Percentiles rank a stretch among this genome's conserved stretches.
phyloP scores from a whole-genome alignment of 2,329 filamentous ascomycete genomes.

The Beauveria sp. region DNA sequence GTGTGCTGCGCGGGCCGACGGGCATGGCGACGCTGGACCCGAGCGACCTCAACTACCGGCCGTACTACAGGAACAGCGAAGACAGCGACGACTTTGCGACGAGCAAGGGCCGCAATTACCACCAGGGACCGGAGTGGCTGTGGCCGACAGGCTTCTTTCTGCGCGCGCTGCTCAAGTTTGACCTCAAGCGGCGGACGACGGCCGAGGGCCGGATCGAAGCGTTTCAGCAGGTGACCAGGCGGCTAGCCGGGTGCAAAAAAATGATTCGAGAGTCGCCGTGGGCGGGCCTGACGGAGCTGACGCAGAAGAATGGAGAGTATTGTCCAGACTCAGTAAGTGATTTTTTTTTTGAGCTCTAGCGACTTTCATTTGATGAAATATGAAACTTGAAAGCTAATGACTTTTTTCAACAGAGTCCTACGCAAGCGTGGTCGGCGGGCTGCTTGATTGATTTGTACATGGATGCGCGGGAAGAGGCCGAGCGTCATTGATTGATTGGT shows the following conservation, averaged over 20 bases:
- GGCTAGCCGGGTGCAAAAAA: conserved; percentile 76
- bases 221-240: conserved; percentile 87
- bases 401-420: conserved; percentile 59
- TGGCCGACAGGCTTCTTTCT: conserved; percentile 97
- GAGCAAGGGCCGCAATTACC: conserved; percentile 92
- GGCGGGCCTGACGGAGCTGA: conserved; percentile 89
- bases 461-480: conserved; percentile 61
- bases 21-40: conserved; percentile 97
- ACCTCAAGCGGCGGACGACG: conserved; percentile 58
- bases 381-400: background rate
- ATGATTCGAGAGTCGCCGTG: conserved; percentile 74
- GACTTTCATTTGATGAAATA: too few relatives aligned
- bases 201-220: conserved; percentile 68
- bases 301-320: conserved; percentile 76
- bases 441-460: conserved; percentile 95
- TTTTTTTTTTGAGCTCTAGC: background rate
- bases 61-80: conserved; percentile 91
- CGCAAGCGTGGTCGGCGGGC: conserved; percentile 92
- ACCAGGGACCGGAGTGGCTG: conserved; percentile 96
- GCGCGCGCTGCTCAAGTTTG: conserved; percentile 83
- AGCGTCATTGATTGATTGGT: background rate
- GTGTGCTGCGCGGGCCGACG: conserved; percentile 71
- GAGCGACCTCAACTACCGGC: conserved; percentile 83
- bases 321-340: conserved; percentile 78
- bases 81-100: conserved; percentile 88